Evolutionary conservation across 495 filamentous ascomycete genomes (phyloP).

Genomic region (Parathielavia appendiculata): DNA sequence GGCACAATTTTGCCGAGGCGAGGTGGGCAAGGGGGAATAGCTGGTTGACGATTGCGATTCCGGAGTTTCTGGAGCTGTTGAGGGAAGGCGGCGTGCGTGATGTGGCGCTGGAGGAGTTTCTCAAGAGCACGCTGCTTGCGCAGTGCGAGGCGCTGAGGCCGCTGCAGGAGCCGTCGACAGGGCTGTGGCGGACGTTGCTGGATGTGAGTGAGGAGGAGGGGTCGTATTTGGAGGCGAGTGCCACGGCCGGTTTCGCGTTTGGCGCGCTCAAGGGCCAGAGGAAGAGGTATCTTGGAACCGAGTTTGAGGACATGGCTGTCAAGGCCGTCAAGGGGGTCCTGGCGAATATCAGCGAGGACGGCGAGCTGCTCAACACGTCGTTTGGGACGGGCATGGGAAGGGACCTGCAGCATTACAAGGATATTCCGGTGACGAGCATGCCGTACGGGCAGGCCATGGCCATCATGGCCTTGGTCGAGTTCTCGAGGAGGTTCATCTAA

Average conservation of each 20-base stretch:
- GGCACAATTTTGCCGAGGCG: conserved; percentile 66
- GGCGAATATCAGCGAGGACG: conserved; percentile 52
- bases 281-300: conserved; percentile 56
- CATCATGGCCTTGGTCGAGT: conserved; percentile 9
- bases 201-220: conserved; percentile 52
- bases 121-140: conserved; percentile 56
- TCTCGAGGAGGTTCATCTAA: conserved; percentile 4
- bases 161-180: conserved; percentile 48
- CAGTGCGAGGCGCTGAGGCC: conserved; percentile 56
- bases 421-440: conserved; percentile 66
- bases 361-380: conserved; percentile 63
- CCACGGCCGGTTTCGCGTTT: conserved; percentile 70
- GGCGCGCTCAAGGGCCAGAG: conserved; percentile 66
- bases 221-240: conserved; percentile 64
- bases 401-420: conserved; percentile 61
- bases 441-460: conserved; percentile 65
- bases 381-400: conserved; percentile 71
- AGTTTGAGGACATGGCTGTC: conserved; percentile 46
- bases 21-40: conserved; percentile 61
- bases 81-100: conserved; percentile 48
- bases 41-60: conserved; percentile 71
- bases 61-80: conserved; percentile 65
- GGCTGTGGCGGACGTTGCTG: conserved; percentile 65
- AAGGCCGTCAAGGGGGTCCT: conserved; percentile 58
- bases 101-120: conserved; percentile 51